These are phyloP conservation scores for Phytophthora multivora DNA, from an alignment of 352 stramenopile species.

Conservation along the genomic window DNA sequence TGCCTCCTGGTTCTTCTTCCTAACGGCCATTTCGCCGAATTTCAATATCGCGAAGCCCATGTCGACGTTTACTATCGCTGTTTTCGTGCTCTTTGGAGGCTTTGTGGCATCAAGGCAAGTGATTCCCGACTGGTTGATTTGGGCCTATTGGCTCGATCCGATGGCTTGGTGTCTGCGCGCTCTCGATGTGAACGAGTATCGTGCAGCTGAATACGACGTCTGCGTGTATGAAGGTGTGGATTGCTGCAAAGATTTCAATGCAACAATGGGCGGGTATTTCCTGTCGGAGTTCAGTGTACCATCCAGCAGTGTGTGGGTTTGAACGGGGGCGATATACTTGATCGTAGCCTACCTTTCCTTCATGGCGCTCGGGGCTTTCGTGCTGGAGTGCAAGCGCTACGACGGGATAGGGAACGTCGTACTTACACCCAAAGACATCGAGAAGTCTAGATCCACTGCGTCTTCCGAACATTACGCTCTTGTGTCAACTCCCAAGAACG, in stretches of 20 bases:
- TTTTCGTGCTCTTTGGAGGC: conserved; percentile 52
- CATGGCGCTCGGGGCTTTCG: conserved; percentile 29
- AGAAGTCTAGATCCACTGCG: neutral
- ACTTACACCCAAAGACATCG: conserved; percentile 8
- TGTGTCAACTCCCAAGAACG: conserved; percentile 12
- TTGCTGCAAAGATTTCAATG: conserved; percentile 46
- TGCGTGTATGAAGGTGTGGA: conserved; percentile 38
- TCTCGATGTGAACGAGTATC: conserved; percentile 41
- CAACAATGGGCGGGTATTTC: conserved; percentile 37
- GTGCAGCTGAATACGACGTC: conserved; percentile 15
- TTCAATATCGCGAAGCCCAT: conserved; percentile 34
- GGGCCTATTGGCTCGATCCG: conserved; percentile 63
- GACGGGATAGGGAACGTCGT: conserved; percentile 16
- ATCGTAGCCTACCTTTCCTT: conserved; percentile 35
- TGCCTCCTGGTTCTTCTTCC: conserved; percentile 41
- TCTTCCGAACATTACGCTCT: conserved; percentile 9
- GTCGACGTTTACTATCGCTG: conserved; percentile 16
- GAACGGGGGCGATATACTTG: conserved; percentile 33
- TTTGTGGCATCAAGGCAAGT: conserved; percentile 31
- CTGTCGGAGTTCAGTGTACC: conserved; percentile 36
- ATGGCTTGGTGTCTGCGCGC: conserved; percentile 44
- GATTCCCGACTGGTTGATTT: conserved; percentile 35
- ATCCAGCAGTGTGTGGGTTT: conserved; percentile 30
- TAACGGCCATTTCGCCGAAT: conserved; percentile 28
- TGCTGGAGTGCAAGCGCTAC: conserved; percentile 46